phyloP scores from a whole-genome alignment of 257 asterid species.

The Solanum peruvianum region DNA sequence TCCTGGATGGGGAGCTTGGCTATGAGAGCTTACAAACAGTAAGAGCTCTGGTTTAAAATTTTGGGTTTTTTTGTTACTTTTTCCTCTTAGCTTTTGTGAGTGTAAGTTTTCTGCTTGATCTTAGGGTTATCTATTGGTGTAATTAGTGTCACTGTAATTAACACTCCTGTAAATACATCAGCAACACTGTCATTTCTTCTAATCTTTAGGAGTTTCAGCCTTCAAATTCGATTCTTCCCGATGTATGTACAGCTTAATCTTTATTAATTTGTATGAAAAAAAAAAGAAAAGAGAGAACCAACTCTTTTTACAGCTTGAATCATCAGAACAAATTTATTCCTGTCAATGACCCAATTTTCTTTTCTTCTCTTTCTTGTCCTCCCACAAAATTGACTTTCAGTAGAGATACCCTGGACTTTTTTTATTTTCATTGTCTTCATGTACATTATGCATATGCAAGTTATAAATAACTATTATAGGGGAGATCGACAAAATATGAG shows the following conservation, averaged over 20 bases:
- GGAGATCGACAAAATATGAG: neutral
- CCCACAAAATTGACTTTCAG: neutral
- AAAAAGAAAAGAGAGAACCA: neutral
- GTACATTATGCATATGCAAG: neutral
- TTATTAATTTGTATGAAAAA: neutral
- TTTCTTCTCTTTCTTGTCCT: neutral
- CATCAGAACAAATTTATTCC: neutral
- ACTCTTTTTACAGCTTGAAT: neutral
- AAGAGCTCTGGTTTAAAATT: neutral
- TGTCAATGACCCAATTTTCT: neutral
- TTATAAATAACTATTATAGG: neutral
- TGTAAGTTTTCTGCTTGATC: neutral
- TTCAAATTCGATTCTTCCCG: neutral
- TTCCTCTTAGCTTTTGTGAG: neutral
- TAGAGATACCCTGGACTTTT: neutral
- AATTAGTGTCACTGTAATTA: neutral
- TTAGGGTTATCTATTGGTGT: neutral
- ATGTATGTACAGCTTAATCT: neutral
- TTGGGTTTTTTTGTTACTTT: neutral
- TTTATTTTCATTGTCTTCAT: neutral
- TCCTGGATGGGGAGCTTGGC: conserved; percentile 99
- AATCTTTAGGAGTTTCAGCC: neutral
- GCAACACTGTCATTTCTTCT: neutral
- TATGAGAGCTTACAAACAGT: conserved; percentile 23
- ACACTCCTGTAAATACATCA: neutral